Conservation (phyloP, 345 rosid species). For the Eucalyptus tenuipes region DNA sequence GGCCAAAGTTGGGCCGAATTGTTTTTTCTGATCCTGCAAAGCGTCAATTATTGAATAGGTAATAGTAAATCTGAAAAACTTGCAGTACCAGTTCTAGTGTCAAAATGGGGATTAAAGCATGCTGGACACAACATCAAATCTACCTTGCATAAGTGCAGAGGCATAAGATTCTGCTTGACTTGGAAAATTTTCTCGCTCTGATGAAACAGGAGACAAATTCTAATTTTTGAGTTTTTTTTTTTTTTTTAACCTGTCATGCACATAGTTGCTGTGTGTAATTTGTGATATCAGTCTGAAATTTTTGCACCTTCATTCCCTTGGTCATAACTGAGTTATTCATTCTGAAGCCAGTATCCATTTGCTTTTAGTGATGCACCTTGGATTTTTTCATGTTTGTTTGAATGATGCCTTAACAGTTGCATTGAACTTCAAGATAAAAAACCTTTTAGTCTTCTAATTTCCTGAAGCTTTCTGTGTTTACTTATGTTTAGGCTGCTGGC, state of each 20-base stretch:
- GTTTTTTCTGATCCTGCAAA: constrained; percentile 77
- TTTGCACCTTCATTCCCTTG: not conserved
- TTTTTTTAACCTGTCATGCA: not conserved
- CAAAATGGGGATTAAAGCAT: not conserved
- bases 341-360: not conserved
- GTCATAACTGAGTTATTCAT: not conserved
- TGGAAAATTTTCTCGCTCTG: not conserved
- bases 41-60: constrained; percentile 81
- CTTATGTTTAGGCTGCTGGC: constrained; percentile 45
- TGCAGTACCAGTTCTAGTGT: not conserved
- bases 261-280: not conserved
- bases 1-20: constrained; percentile 28
- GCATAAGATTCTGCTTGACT: not conserved
- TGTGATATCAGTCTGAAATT: not conserved
- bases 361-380: not conserved
- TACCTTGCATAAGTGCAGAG: not conserved
- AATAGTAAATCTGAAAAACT: not conserved
- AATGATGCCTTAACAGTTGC: not conserved
- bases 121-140: not conserved
- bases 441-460: not conserved
- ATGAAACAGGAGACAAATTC: not conserved
- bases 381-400: not conserved
- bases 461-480: not conserved
- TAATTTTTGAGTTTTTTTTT: not conserved
- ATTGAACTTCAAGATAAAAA: not conserved